Evolutionary conservation across 2,329 filamentous ascomycete species (phyloP).

Genomic region (Diaporthe citrichinensis): DNA sequence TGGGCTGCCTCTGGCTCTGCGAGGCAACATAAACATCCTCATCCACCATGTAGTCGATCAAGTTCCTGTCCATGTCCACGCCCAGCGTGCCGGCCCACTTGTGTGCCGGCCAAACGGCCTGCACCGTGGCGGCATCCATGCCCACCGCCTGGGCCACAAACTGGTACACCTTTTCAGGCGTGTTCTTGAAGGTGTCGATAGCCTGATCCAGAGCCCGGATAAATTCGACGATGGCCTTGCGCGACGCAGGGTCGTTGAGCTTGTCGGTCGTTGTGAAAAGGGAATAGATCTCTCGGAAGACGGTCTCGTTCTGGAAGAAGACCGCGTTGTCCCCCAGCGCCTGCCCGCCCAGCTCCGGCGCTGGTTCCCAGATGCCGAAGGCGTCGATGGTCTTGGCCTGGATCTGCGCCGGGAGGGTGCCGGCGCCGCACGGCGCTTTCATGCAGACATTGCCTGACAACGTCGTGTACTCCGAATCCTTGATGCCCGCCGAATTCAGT

Average conservation of each 20-base stretch:
- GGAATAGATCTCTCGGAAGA: constrained; percentile 1
- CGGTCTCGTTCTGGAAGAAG: constrained; percentile 19
- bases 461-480: not conserved
- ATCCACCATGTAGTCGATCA: constrained; percentile 25
- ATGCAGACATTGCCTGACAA: not conserved
- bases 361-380: constrained; percentile 4
- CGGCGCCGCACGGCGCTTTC: constrained; percentile 2
- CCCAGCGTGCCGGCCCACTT: constrained; percentile 11
- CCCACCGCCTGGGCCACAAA: constrained; percentile 1
- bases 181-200: constrained; percentile 5
- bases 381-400: constrained; percentile 16
- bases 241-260: constrained; percentile 4
- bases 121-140: constrained; percentile 1
- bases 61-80: constrained; percentile 10
- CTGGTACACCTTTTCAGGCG: not conserved
- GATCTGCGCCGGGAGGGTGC: constrained; percentile 1
- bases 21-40: constrained; percentile 18
- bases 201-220: constrained; percentile 1
- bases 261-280: constrained; percentile 1
- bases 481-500: not conserved
- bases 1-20: not conserved
- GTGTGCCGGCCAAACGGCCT: constrained; percentile 6
- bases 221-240: constrained; percentile 10
- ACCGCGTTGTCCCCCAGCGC: not conserved
- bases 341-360: constrained; percentile 7